Percentiles rank a stretch among this genome's conserved stretches.
phyloP scores from a whole-genome alignment of 257 asterid genomes.

The Gynochthodes officinalis region DNA sequence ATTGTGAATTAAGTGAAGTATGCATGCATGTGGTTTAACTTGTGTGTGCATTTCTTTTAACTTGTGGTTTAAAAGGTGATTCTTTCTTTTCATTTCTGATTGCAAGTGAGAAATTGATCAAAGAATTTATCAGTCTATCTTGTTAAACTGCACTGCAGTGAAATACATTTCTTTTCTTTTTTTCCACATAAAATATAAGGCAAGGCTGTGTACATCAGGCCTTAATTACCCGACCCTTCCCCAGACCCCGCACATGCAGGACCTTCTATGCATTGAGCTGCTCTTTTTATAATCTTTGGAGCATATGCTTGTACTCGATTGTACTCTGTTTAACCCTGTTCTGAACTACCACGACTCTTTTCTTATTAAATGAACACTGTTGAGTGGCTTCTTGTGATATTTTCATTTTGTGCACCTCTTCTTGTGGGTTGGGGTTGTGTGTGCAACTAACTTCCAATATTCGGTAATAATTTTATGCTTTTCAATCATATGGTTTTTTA shows the following conservation, averaged over 20 bases:
- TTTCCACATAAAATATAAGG: background rate
- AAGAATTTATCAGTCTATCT: background rate
- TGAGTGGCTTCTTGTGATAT: background rate
- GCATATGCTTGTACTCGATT: background rate
- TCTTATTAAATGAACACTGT: background rate
- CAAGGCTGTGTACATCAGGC: no score
- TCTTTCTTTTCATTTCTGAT: background rate
- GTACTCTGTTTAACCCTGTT: no score
- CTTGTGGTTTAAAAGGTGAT: background rate
- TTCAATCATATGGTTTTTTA: constrained; percentile 15
- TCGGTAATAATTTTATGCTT: no score
- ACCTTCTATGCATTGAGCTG: no score
- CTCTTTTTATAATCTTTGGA: background rate
- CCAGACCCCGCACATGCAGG: no score
- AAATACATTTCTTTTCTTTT: background rate
- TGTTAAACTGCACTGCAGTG: background rate
- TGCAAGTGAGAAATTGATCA: background rate
- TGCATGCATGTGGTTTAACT: background rate
- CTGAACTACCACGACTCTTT: background rate
- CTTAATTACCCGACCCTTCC: no score
- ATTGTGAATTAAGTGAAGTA: background rate
- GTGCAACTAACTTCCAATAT: background rate
- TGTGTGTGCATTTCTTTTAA: background rate
- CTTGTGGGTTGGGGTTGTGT: background rate
- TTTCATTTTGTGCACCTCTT: background rate